A percentile compares a stretch with the other conserved stretches of the same genome.
These are phyloP conservation scores for Colletotrichum sp. DNA, from an alignment of 2,329 filamentous ascomycete genomes.

Conservation along the genomic window DNA sequence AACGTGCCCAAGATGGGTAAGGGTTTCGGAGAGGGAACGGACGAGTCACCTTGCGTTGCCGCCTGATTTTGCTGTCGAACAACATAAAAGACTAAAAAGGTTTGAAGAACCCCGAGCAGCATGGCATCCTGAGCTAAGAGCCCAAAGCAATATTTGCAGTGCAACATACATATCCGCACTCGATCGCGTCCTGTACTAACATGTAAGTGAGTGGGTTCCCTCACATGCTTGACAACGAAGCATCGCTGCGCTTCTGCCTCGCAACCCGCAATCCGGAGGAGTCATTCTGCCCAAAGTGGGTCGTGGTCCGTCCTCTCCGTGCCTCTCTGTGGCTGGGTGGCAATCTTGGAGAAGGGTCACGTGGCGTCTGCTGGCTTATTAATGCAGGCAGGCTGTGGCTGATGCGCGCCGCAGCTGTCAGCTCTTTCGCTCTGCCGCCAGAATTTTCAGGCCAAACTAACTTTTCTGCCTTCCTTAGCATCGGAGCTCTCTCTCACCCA, in stretches of 20 bases:
- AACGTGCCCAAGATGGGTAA: neutral
- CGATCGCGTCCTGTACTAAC: neutral
- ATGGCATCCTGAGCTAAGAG: neutral
- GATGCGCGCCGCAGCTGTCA: neutral
- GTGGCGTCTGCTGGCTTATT: neutral
- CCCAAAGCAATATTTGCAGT: neutral
- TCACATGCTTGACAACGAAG: neutral
- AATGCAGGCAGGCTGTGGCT: neutral
- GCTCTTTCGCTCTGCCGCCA: constrained; percentile 3
- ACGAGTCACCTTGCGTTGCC: neutral
- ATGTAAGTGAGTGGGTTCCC: neutral
- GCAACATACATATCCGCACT: neutral
- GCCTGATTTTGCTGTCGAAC: neutral
- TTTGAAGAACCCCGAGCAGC: neutral
- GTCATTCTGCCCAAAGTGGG: neutral
- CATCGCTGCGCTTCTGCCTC: neutral
- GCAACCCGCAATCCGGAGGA: neutral
- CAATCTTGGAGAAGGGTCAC: neutral
- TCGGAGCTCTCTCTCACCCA: neutral
- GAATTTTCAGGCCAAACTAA: constrained; percentile 19
- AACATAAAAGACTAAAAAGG: neutral
- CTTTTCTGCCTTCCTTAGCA: constrained; percentile 15
- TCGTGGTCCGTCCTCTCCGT: neutral
- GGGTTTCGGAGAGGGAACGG: neutral
- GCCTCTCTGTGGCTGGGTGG: constrained; percentile 2